These are phyloP conservation scores for Diaporthe citri DNA, from an alignment of 2,329 filamentous ascomycete species.

Conservation along the genomic window DNA sequence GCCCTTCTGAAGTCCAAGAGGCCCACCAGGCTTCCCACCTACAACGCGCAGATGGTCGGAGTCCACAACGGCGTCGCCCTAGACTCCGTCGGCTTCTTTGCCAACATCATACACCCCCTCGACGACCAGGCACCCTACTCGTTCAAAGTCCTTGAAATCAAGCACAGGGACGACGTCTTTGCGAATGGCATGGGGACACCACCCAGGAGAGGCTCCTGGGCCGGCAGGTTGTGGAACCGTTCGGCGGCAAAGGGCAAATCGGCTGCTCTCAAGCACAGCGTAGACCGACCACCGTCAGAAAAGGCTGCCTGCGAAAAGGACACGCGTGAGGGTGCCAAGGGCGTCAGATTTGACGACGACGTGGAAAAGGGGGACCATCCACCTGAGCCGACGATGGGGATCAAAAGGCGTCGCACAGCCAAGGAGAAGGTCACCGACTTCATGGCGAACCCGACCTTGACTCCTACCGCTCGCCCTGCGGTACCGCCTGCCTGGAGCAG, in stretches of 20 bases:
- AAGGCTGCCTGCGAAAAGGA: neutral
- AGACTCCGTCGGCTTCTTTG: conserved; percentile 71
- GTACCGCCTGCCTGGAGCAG: conserved; percentile 63
- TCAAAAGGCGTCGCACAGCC: conserved; percentile 52
- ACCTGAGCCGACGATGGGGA: conserved; percentile 42
- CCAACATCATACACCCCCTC: conserved; percentile 70
- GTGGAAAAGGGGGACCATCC: conserved; percentile 41
- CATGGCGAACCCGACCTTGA: conserved; percentile 57
- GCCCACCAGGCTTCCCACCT: conserved; percentile 67
- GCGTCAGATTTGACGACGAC: conserved; percentile 27
- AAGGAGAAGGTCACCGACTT: conserved; percentile 58
- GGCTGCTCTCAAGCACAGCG: neutral
- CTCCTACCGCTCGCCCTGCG: conserved; percentile 55
- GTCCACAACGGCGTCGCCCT: conserved; percentile 68
- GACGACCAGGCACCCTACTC: conserved; percentile 61
- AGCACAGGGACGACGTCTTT: conserved; percentile 53
- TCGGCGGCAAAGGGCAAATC: neutral
- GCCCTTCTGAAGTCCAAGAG: conserved; percentile 69
- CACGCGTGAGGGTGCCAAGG: neutral
- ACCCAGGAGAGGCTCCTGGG: neutral
- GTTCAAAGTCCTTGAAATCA: conserved; percentile 63
- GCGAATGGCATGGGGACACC: neutral
- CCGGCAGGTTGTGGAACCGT: neutral
- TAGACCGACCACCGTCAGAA: conserved; percentile 16
- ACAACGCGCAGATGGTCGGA: conserved; percentile 67